Evolutionary conservation across 768 basidiomycete genomes (phyloP), one percentile per base, ranked within the genome.

Genomic region (Boletus pseudopeckii): DNA sequence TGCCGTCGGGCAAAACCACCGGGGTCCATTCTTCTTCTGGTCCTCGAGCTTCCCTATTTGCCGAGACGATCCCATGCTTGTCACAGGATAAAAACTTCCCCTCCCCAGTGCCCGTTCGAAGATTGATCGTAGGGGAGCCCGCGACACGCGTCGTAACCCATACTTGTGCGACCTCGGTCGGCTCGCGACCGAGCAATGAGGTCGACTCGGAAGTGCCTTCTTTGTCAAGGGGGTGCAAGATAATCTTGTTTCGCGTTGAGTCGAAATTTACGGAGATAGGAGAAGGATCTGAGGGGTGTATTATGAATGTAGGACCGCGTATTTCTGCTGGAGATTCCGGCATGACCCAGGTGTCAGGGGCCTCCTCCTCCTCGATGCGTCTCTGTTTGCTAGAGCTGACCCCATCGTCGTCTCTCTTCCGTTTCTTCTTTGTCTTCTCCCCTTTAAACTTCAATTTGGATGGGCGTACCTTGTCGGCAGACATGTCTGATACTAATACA

Each of bases 1-100:
- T 90, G 39, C 90, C 90, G 54, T 89, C 90, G 10, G 88, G 83
- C 22, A 90, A 71, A 52, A 93, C 74, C 24, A 92, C 80, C 15
- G 92, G 88, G 4, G 88, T 89, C 90, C 92, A 97, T 70, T 95
- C 93, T 70, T 97, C 93, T 70, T 96, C 91, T 5, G 90, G 88
- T 2, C 93, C 94, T 32, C 93, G 81, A 26, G 93, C 93, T 64
- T 97, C 93, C 43, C 90, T 77, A 65, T 91, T 87, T 41, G 89
- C 86, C 58, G 86, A 82, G 14, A 96, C 86, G 18, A 92, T 75
- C 7, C 93, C 93, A 62, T 91, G 84, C 56, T 85, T 79, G 73
- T 95, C 91, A 71, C 88, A 90, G 8, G 90, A 92, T 44, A 97
- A 73, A 68, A 94, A 97, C 71, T 93, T 93, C 10, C 91, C 91